phyloP scores from a whole-genome alignment of 2,329 filamentous ascomycete genomes.

The Epicoccum nigrum region DNA sequence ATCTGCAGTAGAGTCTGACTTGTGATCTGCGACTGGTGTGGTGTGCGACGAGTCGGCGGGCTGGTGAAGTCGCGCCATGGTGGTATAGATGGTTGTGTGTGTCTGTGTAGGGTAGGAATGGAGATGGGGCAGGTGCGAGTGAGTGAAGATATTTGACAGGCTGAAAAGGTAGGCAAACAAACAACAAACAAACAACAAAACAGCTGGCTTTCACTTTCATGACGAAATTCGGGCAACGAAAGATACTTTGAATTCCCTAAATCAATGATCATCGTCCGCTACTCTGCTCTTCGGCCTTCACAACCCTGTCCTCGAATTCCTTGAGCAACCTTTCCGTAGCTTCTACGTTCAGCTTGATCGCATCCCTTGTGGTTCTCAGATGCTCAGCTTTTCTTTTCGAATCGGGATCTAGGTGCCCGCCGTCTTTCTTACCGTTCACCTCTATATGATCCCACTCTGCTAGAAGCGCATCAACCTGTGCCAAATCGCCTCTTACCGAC shows the following conservation, averaged over 20 bases:
- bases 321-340: conserved; percentile 25
- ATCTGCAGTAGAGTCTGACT: neutral
- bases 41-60: neutral
- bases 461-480: conserved; percentile 5
- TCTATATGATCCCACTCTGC: conserved; percentile 5
- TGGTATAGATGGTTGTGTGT: too few relatives aligned
- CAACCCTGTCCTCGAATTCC: conserved; percentile 22
- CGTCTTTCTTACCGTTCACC: conserved; percentile 3
- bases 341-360: conserved; percentile 17
- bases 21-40: neutral
- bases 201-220: conserved; percentile 5
- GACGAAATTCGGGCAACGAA: too few relatives aligned
- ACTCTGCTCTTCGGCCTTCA: conserved; percentile 10
- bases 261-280: neutral
- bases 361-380: conserved; percentile 4
- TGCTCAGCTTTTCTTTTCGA: conserved; percentile 3
- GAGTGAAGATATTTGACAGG: conserved; percentile 1
- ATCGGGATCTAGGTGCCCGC: neutral
- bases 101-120: neutral
- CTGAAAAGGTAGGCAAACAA: too few relatives aligned
- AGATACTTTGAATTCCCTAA: too few relatives aligned
- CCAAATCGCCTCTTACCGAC: neutral
- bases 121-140: conserved; percentile 1
- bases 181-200: conserved; percentile 18
- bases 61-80: conserved; percentile 11